phyloP scores from a whole-genome alignment of 352 stramenopile species.

The Pythium pyrilobum region DNA sequence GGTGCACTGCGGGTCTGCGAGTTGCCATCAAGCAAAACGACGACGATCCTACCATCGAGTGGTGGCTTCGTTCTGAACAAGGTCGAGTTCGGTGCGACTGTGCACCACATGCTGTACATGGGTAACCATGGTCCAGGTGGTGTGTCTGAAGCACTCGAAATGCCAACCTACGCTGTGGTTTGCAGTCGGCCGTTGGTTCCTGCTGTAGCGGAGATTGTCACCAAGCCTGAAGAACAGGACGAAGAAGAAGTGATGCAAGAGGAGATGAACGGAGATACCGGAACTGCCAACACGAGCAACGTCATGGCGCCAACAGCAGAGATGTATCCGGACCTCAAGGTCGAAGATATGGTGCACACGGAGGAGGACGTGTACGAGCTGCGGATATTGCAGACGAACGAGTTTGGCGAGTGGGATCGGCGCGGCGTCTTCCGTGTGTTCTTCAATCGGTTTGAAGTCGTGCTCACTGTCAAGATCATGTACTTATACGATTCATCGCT shows the following conservation, averaged over 20 bases:
- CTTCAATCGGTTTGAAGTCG: constrained; percentile 82
- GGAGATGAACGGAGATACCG: constrained; percentile 28
- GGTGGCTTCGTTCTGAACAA: constrained; percentile 80
- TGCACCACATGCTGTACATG: constrained; percentile 82
- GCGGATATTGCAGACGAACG: constrained; percentile 71
- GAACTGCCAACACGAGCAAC: constrained; percentile 45
- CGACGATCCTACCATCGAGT: constrained; percentile 61
- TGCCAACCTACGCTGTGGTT: constrained; percentile 76
- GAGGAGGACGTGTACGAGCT: constrained; percentile 84
- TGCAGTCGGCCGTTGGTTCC: constrained; percentile 55
- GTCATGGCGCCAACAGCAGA: constrained; percentile 76
- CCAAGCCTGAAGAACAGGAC: constrained; percentile 51
- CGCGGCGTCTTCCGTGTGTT: constrained; percentile 75
- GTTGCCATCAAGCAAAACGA: constrained; percentile 65
- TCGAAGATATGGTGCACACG: constrained; percentile 60
- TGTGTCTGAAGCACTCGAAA: constrained; percentile 70
- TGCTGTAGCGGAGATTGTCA: constrained; percentile 50
- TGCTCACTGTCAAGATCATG: constrained; percentile 83
- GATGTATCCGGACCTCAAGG: constrained; percentile 64
- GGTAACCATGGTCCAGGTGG: constrained; percentile 68
- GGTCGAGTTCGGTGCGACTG: constrained; percentile 57
- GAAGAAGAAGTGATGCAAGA: constrained; percentile 57
- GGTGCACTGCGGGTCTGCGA: constrained; percentile 77
- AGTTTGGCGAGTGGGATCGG: constrained; percentile 74
- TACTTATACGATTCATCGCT: constrained; percentile 81